Evolutionary conservation across 768 basidiomycete genomes (phyloP).

Genomic region (Tremella yokohamensis): DNA sequence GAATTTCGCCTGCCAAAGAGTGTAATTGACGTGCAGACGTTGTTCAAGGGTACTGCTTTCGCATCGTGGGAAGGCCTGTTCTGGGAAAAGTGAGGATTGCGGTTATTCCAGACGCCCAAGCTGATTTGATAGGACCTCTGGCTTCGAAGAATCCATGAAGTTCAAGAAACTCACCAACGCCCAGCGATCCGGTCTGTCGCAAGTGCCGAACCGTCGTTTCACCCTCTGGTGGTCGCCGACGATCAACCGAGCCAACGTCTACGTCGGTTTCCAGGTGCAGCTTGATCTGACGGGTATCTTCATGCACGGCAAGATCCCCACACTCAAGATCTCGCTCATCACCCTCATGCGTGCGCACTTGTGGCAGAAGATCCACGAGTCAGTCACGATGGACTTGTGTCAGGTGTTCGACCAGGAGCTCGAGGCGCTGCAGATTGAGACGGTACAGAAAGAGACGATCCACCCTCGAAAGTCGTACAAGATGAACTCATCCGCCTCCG

Average conservation of each 20-base stretch:
- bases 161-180: slow-evolving; percentile 75
- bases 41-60: slow-evolving; percentile 93
- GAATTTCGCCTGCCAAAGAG: no score
- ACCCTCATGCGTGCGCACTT: slow-evolving; percentile 99
- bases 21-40: slow-evolving; percentile 52
- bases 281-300: slow-evolving; percentile 72
- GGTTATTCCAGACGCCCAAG: neutral
- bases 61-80: slow-evolving; percentile 97
- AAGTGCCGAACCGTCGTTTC: slow-evolving; percentile 95
- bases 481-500: slow-evolving; percentile 99
- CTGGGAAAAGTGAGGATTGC: slow-evolving; percentile 67
- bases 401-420: slow-evolving; percentile 99
- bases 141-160: slow-evolving; percentile 65
- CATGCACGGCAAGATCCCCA: slow-evolving; percentile 87
- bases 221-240: slow-evolving; percentile 99
- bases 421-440: slow-evolving; percentile 96
- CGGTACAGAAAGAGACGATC: slow-evolving; percentile 98
- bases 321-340: slow-evolving; percentile 92
- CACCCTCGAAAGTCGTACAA: slow-evolving; percentile 99
- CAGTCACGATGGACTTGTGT: slow-evolving; percentile 56
- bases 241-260: slow-evolving; percentile 96
- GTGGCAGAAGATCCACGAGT: slow-evolving; percentile 93
- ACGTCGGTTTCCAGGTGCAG: slow-evolving; percentile 98
- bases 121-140: slow-evolving; percentile 4
- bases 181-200: slow-evolving; percentile 77